Conservation (phyloP, 1,284 basidiomycete genomes). For the Malassezia japonica region DNA sequence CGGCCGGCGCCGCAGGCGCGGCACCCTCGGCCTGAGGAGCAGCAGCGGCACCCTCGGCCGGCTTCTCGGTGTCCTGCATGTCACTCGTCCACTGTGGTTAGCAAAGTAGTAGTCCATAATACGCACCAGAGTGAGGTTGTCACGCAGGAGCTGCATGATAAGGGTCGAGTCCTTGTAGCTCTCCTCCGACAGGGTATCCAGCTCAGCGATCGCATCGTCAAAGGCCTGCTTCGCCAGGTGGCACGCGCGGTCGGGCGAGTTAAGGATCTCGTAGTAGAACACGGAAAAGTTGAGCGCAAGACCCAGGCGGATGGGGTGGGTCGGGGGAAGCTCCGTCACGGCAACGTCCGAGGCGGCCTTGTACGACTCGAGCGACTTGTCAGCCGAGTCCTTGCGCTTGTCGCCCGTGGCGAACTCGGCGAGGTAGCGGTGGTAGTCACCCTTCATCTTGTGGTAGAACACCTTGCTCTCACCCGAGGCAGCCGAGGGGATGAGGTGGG, state of each 20-base stretch:
- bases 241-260: conserved; percentile 97
- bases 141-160: conserved; percentile 97
- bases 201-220: conserved; percentile 98
- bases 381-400: conserved; percentile 94
- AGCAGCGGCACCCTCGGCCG: conserved; percentile 38
- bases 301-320: conserved; percentile 97
- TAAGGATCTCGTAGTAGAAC: conserved; percentile 99
- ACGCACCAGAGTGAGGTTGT: conserved; percentile 71
- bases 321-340: conserved; percentile 91
- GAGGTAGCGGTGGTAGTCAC: conserved; percentile 99
- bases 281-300: conserved; percentile 99
- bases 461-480: conserved; percentile 98
- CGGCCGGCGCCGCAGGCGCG: conserved; percentile 25
- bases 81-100: conserved; percentile 71
- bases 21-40: conserved; percentile 30
- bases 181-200: conserved; percentile 98
- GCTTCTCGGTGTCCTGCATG: conserved; percentile 57
- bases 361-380: conserved; percentile 98
- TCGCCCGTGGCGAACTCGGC: conserved; percentile 98
- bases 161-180: conserved; percentile 86
- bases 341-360: conserved; percentile 98
- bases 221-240: conserved; percentile 99
- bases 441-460: conserved; percentile 99
- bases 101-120: neutral
- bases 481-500: conserved; percentile 97